These are phyloP conservation scores for Mrakia hoshinonis DNA, from an alignment of 768 basidiomycete genomes.

Conservation along the genomic window DNA sequence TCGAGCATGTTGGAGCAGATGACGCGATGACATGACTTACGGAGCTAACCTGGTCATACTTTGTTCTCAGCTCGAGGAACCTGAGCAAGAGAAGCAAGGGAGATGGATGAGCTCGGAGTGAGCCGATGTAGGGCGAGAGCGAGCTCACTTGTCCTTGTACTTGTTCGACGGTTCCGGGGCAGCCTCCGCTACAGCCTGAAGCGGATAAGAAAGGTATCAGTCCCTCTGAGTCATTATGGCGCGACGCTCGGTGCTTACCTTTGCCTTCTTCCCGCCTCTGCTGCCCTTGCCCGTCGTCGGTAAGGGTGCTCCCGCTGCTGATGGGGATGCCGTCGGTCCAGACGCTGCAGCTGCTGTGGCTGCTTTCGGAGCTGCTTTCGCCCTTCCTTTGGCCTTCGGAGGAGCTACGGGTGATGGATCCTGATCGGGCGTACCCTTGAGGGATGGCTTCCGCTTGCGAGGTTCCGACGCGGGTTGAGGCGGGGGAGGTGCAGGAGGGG, in stretches of 20 bases:
- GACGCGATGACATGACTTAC: not conserved
- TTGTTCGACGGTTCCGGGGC: not conserved
- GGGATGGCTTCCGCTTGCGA: not conserved
- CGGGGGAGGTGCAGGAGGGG: not conserved
- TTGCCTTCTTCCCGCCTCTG: constrained; percentile 1
- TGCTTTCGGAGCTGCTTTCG: not conserved
- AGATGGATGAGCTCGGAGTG: not conserved
- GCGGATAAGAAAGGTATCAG: not conserved
- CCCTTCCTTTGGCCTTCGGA: not conserved
- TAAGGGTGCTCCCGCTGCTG: not conserved
- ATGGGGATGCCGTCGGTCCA: too few species aligned
- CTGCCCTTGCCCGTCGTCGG: not conserved
- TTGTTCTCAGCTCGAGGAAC: not conserved
- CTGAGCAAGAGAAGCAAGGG: not conserved
- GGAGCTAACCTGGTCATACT: not conserved
- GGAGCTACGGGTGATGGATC: not conserved
- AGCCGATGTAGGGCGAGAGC: not conserved
- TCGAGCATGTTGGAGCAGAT: not conserved
- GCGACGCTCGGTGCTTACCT: not conserved
- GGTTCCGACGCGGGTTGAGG: not conserved
- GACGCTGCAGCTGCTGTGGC: too few species aligned
- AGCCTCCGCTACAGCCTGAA: not conserved
- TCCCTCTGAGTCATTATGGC: not conserved
- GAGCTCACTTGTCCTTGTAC: constrained; percentile 14
- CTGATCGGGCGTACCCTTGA: not conserved